A percentile compares a stretch with the other conserved stretches of the same genome.
Evolutionary conservation across 192 early-diverging fungal genomes (phyloP).

Genomic region (Helicostylum pulchrum): DNA sequence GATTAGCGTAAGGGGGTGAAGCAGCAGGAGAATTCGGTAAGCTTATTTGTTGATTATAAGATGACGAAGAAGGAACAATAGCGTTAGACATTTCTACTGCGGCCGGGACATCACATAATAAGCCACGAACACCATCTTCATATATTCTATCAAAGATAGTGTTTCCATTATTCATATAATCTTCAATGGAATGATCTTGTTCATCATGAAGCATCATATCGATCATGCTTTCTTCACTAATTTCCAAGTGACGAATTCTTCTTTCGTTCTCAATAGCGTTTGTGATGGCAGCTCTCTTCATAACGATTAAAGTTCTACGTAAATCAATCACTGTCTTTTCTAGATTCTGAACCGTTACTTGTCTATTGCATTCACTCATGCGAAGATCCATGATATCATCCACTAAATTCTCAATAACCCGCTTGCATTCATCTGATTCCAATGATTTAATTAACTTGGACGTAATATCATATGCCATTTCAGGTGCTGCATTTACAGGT

Average conservation of each 20-base stretch:
- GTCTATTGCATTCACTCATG: constrained; percentile 41
- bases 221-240: neutral
- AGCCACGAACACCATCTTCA: constrained; percentile 32
- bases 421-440: constrained; percentile 44
- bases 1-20: constrained; percentile 4
- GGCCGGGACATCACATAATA: constrained; percentile 13
- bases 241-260: constrained; percentile 21
- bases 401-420: constrained; percentile 52
- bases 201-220: neutral
- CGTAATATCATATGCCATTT: constrained; percentile 49
- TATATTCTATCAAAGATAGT: constrained; percentile 42
- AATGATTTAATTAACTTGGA: constrained; percentile 48
- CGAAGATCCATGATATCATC: constrained; percentile 55
- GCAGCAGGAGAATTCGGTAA: constrained; percentile 6
- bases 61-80: neutral
- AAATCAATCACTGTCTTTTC: constrained; percentile 53
- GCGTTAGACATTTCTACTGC: neutral
- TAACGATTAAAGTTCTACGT: constrained; percentile 50
- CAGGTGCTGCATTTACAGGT: constrained; percentile 40
- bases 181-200: constrained; percentile 5
- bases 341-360: constrained; percentile 42
- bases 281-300: constrained; percentile 45
- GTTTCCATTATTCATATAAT: constrained; percentile 24
- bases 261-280: constrained; percentile 24
- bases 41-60: neutral